These are phyloP conservation scores for Takashimella koratensis DNA, from an alignment of 1,284 basidiomycete genomes.

Conservation along the genomic window DNA sequence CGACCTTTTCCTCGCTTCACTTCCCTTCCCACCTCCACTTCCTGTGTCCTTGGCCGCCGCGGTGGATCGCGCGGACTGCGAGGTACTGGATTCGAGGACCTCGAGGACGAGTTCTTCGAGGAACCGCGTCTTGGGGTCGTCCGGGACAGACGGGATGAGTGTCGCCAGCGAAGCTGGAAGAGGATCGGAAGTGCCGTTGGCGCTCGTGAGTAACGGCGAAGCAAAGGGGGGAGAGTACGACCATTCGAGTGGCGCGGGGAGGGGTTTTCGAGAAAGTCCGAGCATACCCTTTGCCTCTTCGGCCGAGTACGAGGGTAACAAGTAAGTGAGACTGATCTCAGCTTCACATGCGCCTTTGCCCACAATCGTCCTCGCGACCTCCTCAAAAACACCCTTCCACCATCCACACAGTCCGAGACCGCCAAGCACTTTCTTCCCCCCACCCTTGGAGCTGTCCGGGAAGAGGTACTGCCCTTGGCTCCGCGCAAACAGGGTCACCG, in stretches of 20 bases:
- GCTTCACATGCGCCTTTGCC: conserved; percentile 9
- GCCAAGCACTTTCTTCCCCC: conserved; percentile 65
- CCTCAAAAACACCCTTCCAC: conserved; percentile 77
- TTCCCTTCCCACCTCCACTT: conserved; percentile 8
- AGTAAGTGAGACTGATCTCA: conserved; percentile 53
- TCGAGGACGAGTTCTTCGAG: conserved; percentile 68
- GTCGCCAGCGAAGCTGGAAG: conserved; percentile 55
- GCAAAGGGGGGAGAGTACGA: conserved; percentile 31
- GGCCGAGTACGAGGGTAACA: conserved; percentile 69
- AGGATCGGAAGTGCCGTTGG: neutral
- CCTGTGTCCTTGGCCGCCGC: neutral
- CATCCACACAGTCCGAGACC: conserved; percentile 82
- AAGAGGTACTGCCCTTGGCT: conserved; percentile 91
- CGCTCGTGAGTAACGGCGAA: conserved; percentile 5
- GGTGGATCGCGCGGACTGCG: neutral
- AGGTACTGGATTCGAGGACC: conserved; percentile 55
- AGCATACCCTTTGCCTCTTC: conserved; percentile 66
- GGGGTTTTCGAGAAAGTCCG: conserved; percentile 46
- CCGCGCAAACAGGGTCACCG: conserved; percentile 87
- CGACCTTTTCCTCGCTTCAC: conserved; percentile 12
- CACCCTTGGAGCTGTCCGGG: conserved; percentile 75
- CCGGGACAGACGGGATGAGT: conserved; percentile 80
- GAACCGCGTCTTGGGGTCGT: conserved; percentile 90
- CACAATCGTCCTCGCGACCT: conserved; percentile 54
- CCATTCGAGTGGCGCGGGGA: conserved; percentile 32